Evolutionary conservation across 2,329 filamentous ascomycete species (phyloP).

Genomic region (Botrytis paeoniae): DNA sequence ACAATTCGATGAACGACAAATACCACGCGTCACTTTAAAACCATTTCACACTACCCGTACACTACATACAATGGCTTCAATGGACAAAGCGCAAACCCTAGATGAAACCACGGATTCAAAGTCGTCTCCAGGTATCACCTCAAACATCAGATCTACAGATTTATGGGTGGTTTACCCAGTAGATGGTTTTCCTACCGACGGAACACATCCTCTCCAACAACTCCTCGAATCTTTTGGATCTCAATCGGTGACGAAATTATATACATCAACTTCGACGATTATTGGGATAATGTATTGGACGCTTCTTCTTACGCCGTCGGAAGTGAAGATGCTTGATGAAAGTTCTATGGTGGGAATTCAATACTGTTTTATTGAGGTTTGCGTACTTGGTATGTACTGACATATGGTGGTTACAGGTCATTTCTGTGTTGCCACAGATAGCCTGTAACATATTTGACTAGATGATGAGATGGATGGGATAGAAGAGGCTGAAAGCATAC

Average conservation of each 20-base stretch:
- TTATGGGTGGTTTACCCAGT: background rate
- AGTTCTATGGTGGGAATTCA: background rate
- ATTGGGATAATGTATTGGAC: background rate
- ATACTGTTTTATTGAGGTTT: background rate
- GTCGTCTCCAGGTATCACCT: background rate
- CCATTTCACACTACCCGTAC: background rate
- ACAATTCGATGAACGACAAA: background rate
- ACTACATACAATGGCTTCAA: background rate
- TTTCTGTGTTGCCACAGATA: background rate
- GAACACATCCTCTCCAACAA: background rate
- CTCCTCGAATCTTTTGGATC: background rate
- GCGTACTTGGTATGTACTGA: background rate
- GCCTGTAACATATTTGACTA: accelerated
- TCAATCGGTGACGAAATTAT: background rate
- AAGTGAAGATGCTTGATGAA: background rate
- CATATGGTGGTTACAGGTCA: background rate
- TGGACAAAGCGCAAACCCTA: background rate
- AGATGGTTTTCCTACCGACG: background rate
- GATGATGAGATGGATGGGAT: background rate
- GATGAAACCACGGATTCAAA: background rate
- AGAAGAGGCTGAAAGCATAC: background rate
- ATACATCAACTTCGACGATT: accelerated
- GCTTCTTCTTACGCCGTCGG: background rate
- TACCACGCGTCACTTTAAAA: background rate
- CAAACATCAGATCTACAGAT: background rate